Conservation (phyloP, 768 basidiomycete species). For the Cyclocybe aegerita region DNA sequence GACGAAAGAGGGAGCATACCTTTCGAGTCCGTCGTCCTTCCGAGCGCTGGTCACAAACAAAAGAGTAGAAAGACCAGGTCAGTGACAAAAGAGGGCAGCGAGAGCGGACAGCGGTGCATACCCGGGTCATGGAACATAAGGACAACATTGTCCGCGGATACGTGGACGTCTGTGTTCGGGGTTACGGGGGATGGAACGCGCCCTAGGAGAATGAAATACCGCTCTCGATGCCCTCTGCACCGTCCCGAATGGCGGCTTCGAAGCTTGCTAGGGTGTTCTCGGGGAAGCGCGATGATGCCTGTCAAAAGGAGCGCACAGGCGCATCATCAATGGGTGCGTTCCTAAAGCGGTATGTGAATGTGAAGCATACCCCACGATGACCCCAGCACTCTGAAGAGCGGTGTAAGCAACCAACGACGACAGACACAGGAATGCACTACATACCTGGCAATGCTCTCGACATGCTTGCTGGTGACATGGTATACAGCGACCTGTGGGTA, state of each 20-base stretch:
- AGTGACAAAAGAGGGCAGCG: slow-evolving; percentile 5
- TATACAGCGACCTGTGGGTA: background rate
- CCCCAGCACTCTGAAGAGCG: slow-evolving; percentile 64
- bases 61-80: slow-evolving; percentile 17
- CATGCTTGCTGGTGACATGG: background rate
- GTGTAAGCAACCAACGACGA: background rate
- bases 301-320: slow-evolving; percentile 7
- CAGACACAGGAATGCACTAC: slow-evolving; percentile 6
- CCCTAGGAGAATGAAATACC: slow-evolving; percentile 64
- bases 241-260: slow-evolving; percentile 91
- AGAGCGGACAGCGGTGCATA: slow-evolving; percentile 26
- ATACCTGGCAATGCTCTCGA: slow-evolving; percentile 30
- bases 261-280: slow-evolving; percentile 97
- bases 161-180: slow-evolving; percentile 87
- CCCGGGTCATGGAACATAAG: slow-evolving; percentile 96
- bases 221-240: slow-evolving; percentile 95
- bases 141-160: slow-evolving; percentile 83
- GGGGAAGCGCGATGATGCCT: slow-evolving; percentile 86
- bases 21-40: slow-evolving; percentile 79
- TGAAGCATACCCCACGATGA: slow-evolving; percentile 44
- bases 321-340: background rate
- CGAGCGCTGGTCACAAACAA: slow-evolving; percentile 45
- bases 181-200: slow-evolving; percentile 46
- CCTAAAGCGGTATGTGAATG: background rate
- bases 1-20: slow-evolving; percentile 35